Percentiles rank a stretch among this genome's conserved stretches.
Conservation (phyloP, 2,329 filamentous ascomycete genomes). For the Trichoderma breve region DNA sequence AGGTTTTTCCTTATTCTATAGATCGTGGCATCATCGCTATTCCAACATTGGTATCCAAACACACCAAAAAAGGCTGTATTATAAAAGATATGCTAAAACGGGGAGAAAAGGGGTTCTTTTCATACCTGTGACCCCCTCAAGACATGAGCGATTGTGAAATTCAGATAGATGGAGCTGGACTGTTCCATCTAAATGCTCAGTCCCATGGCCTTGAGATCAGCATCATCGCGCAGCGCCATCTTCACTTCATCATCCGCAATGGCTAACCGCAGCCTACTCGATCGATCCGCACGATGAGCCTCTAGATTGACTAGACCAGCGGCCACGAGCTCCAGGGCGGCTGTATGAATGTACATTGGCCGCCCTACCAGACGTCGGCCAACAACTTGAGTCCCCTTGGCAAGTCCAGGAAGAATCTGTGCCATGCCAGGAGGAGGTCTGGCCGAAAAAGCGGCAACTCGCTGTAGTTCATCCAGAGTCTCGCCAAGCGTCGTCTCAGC, state of each 20-base stretch:
- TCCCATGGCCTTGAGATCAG: conserved; percentile 77
- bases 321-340: conserved; percentile 79
- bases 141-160: too few relatives aligned
- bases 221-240: conserved; percentile 83
- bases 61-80: not conserved
- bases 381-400: conserved; percentile 28
- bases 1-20: not conserved
- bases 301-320: conserved; percentile 87
- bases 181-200: not conserved
- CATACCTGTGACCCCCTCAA: too few relatives aligned
- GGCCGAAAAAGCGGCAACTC: conserved; percentile 36
- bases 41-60: not conserved
- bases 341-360: conserved; percentile 56
- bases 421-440: conserved; percentile 38
- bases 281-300: conserved; percentile 74
- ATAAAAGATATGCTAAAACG: not conserved
- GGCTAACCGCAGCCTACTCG: conserved; percentile 80
- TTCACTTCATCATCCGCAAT: conserved; percentile 90
- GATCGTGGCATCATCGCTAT: not conserved
- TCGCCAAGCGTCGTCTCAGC: conserved; percentile 87
- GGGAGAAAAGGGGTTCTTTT: too few relatives aligned
- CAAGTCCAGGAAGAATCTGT: conserved; percentile 34
- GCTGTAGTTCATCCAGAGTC: conserved; percentile 71
- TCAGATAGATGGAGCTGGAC: too few relatives aligned
- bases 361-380: conserved; percentile 34